Base-by-base conservation (phyloP, 305 asterid genomes). In the Fraxinus sp. region DNA sequence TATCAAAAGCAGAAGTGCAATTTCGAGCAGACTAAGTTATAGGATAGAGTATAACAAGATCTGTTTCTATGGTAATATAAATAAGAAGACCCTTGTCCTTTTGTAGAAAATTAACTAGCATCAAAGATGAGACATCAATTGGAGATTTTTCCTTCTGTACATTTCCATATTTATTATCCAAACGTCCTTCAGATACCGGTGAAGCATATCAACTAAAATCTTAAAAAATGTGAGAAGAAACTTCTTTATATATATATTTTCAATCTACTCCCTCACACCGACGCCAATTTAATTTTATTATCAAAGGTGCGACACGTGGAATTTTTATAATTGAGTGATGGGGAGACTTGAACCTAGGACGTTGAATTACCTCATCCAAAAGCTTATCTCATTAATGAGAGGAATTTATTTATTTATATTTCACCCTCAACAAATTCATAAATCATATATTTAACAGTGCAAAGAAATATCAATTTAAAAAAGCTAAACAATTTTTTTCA, bases 401-500 rank as follows among this genome's bases (percentile, higher is more conserved):
- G 16, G 76, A 26, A 71, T 33, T 32, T 32, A 70, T 70, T 70
- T 70, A 70, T 70, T 24, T 70, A 66, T 14, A 70, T 30, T 30
- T 70, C 41, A 70, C 4, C 10, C 7, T 64, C n/a, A 14, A 71
- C 24, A 71, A 28, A 11, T 32, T 28, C 24, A 71, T 4, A 14
- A 5, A 71, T 2, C 62, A 78, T 79, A 35, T 77, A 79, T 14
- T 78, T 74, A 77, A 37, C 46, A 55, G 30, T 36, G 79, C 41
- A 18, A 71, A 71, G 24, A 71, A 71, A 32, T 71, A 71, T 24
- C 22, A 32, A 71, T 71, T 14, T 13, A 2, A 20, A 28, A 71
- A 71, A 14, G 43, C 76, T 71, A 30, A 36, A 68, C 71, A 73
- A 77, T 9, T n/a, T 33, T 52, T 37, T 80, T 83, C 55, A 81